Evolutionary conservation across 2,329 filamentous ascomycete genomes (phyloP).

Genomic region (Hyphodiscus sp.): DNA sequence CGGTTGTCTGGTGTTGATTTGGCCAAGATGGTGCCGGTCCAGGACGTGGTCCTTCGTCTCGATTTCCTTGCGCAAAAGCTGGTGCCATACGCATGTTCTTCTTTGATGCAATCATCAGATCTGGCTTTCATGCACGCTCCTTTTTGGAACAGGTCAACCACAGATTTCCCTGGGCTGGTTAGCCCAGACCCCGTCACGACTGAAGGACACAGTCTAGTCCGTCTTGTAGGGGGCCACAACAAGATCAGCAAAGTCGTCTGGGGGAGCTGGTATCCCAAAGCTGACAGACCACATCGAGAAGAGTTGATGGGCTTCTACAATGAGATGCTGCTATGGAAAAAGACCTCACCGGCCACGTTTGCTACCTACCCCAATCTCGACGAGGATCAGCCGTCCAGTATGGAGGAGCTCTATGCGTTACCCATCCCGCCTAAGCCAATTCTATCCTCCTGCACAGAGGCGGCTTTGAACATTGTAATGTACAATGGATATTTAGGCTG

Average conservation of each 20-base stretch:
- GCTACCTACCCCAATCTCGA: constrained; percentile 1
- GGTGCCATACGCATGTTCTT: constrained; percentile 14
- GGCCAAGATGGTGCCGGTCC: constrained; percentile 8
- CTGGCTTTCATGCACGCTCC: constrained; percentile 9
- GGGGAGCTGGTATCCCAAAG: constrained; percentile 14
- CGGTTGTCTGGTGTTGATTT: constrained; percentile 5
- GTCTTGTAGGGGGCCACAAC: constrained; percentile 15
- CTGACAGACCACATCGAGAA: constrained; percentile 11
- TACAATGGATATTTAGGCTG: constrained; percentile 13
- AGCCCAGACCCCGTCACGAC: constrained; percentile 6
- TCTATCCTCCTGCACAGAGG: constrained; percentile 8
- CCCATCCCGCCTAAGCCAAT: constrained; percentile 6
- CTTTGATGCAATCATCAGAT: constrained; percentile 6
- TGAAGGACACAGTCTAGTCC: constrained; percentile 12
- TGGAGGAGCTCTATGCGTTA: not conserved
- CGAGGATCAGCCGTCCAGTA: not conserved
- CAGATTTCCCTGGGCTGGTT: constrained; percentile 1
- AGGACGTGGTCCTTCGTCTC: constrained; percentile 14
- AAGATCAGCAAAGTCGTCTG: constrained; percentile 14
- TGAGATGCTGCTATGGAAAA: constrained; percentile 15
- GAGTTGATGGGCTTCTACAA: constrained; percentile 13
- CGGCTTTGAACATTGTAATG: constrained; percentile 13
- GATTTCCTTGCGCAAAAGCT: constrained; percentile 18
- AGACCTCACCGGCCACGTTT: constrained; percentile 15
- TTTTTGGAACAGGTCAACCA: constrained; percentile 13